These are phyloP conservation scores for Besnoitia besnoiti DNA, from an alignment of 169 alveolate species.

Conservation along the genomic window DNA sequence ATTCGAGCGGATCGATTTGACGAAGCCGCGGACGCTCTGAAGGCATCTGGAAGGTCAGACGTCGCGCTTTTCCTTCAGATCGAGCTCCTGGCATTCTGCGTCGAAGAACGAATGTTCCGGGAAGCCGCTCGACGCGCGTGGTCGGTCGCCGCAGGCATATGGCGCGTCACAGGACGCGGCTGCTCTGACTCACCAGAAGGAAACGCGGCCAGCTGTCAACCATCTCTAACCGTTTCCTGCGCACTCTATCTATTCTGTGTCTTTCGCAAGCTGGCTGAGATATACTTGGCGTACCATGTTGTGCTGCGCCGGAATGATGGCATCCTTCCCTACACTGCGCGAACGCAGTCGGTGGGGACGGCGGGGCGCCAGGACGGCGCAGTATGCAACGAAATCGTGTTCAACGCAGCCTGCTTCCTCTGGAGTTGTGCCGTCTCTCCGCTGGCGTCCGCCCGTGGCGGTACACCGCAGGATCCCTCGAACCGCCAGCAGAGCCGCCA, in stretches of 20 bases:
- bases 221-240: no score
- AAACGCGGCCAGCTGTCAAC: background rate
- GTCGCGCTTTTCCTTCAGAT: background rate
- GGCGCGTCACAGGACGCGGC: background rate
- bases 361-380: background rate
- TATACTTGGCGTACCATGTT: conserved; percentile 28
- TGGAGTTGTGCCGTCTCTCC: conserved; percentile 12
- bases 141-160: background rate
- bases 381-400: background rate
- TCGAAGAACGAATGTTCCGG: background rate
- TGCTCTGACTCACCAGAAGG: background rate
- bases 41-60: background rate
- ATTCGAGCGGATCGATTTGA: background rate
- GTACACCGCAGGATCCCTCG: background rate
- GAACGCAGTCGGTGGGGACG: background rate
- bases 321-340: background rate
- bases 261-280: conserved; percentile 9
- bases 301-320: background rate
- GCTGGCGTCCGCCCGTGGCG: background rate
- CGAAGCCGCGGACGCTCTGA: background rate
- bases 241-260: background rate
- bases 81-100: background rate
- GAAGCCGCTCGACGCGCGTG: background rate
- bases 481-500: background rate
- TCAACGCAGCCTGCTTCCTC: background rate